phyloP scores from a whole-genome alignment of 202 grass and related monocot genomes.

The Elaeis oleifera region DNA sequence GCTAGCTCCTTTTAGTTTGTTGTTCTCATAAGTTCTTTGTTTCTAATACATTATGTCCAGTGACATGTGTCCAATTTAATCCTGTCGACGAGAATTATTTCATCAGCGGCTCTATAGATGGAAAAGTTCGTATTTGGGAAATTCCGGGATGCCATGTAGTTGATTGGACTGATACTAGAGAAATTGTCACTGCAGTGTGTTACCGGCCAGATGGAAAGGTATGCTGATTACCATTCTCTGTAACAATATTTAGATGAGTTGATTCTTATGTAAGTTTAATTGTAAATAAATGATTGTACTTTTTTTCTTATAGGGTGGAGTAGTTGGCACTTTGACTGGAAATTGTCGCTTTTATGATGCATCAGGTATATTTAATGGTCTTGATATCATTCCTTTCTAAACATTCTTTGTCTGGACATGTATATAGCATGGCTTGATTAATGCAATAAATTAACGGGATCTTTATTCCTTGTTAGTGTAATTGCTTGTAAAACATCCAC shows the following conservation, averaged over 20 bases:
- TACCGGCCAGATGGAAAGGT: constrained; percentile 76
- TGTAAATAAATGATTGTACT: constrained; percentile 17
- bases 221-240: constrained; percentile 22
- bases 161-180: constrained; percentile 68
- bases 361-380: constrained; percentile 49
- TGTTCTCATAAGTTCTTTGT: constrained; percentile 4
- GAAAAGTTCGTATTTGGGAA: constrained; percentile 90
- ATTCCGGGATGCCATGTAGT: constrained; percentile 52
- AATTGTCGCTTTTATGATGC: constrained; percentile 76
- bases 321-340: constrained; percentile 81
- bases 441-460: too few relatives aligned
- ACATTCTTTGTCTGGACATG: constrained; percentile 12
- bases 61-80: constrained; percentile 85
- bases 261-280: constrained; percentile 15
- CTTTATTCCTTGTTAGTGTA: too few relatives aligned
- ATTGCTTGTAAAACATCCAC: too few relatives aligned
- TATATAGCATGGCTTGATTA: not conserved
- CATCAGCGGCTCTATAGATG: constrained; percentile 86
- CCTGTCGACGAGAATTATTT: constrained; percentile 54
- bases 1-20: not conserved
- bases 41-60: constrained; percentile 34
- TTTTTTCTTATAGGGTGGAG: constrained; percentile 45
- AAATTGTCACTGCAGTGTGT: constrained; percentile 76
- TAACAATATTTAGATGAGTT: not conserved
- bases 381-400: constrained; percentile 2